phyloP scores from a whole-genome alignment of 352 stramenopile species.

The Thalassiosira sp. region DNA sequence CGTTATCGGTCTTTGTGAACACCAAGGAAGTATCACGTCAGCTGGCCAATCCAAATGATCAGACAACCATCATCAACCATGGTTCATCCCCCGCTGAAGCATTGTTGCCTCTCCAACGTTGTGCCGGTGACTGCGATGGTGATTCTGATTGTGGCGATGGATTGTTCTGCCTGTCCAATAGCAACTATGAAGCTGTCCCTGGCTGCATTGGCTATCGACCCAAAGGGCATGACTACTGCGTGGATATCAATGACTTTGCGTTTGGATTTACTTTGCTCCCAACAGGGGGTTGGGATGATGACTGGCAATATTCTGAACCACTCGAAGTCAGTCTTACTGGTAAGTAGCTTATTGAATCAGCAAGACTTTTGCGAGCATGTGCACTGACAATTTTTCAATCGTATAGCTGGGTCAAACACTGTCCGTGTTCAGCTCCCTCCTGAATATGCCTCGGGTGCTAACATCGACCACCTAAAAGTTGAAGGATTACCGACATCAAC shows the following conservation, averaged over 20 bases:
- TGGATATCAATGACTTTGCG: slow-evolving; percentile 23
- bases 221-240: slow-evolving; percentile 18
- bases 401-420: slow-evolving; percentile 33
- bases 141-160: slow-evolving; percentile 35
- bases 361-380: too few relatives aligned
- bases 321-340: slow-evolving; percentile 26
- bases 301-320: slow-evolving; percentile 33
- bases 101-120: slow-evolving; percentile 28
- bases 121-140: slow-evolving; percentile 48
- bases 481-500: slow-evolving; percentile 37
- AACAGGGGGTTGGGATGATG: slow-evolving; percentile 35
- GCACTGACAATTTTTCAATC: too few relatives aligned
- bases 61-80: not conserved
- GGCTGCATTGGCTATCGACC: slow-evolving; percentile 31
- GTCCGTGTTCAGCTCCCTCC: slow-evolving; percentile 37
- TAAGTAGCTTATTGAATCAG: not conserved
- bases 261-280: slow-evolving; percentile 23
- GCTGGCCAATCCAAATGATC: not conserved
- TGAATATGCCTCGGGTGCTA: slow-evolving; percentile 24
- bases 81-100: not conserved
- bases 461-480: slow-evolving; percentile 57
- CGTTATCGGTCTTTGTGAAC: slow-evolving; percentile 40
- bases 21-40: slow-evolving; percentile 2
- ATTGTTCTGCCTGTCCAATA: slow-evolving; percentile 46
- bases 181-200: slow-evolving; percentile 30